Conservation (phyloP, 176 grass and related monocot species). For the Rhynchospora breviuscula region DNA sequence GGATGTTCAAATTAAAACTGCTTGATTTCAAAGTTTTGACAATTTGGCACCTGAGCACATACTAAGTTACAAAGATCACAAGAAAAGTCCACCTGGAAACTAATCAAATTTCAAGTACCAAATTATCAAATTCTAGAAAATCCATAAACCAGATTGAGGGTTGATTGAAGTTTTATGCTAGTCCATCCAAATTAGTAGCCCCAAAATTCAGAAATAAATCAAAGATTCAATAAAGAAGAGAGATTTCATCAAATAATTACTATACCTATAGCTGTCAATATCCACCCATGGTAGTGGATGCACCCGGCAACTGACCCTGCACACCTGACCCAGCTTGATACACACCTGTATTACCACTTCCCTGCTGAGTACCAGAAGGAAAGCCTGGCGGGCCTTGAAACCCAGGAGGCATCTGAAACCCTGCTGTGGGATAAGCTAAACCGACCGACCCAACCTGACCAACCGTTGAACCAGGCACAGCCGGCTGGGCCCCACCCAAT, state of each 20-base stretch:
- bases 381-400: constrained; percentile 91
- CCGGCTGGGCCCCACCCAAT: constrained; percentile 46
- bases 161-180: background rate
- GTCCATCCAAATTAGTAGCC: background rate
- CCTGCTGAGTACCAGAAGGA: constrained; percentile 58
- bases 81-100: background rate
- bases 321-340: constrained; percentile 60
- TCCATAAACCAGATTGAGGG: background rate
- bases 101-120: constrained; percentile 19
- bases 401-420: constrained; percentile 69
- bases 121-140: constrained; percentile 3
- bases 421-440: constrained; percentile 35
- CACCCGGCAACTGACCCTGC: constrained; percentile 52
- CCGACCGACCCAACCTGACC: constrained; percentile 47
- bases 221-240: constrained; percentile 11
- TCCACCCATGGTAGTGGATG: constrained; percentile 54
- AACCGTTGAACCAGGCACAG: constrained; percentile 19
- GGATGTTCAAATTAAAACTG: background rate
- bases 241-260: background rate
- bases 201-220: constrained; percentile 5
- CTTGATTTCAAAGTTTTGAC: background rate
- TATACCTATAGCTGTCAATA: constrained; percentile 82
- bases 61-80: constrained; percentile 15
- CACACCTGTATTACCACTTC: constrained; percentile 38
- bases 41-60: background rate